Conservation (phyloP, 2,329 filamentous ascomycete species). For the Sordariomycetes sp. region DNA sequence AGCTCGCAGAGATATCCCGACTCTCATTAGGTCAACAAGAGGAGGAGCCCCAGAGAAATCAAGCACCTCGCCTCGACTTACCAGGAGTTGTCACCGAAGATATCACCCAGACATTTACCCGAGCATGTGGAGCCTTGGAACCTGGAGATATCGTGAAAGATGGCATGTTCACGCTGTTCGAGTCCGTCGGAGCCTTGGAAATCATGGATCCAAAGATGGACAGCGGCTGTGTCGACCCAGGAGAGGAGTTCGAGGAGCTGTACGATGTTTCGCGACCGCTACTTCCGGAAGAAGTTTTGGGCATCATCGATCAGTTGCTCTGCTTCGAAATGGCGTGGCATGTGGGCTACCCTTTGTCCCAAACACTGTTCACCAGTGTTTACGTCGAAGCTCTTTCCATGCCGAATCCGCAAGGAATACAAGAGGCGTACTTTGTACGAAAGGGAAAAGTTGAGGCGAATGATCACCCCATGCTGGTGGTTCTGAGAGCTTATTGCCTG, state of each 20-base stretch:
- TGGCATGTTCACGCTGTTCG: slow-evolving; percentile 88
- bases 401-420: slow-evolving; percentile 53
- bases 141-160: slow-evolving; percentile 87
- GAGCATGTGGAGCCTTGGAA: slow-evolving; percentile 56
- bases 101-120: slow-evolving; percentile 46
- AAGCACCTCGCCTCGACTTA: slow-evolving; percentile 29
- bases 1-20: slow-evolving; percentile 25
- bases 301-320: slow-evolving; percentile 88
- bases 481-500: slow-evolving; percentile 79
- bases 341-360: slow-evolving; percentile 87
- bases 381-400: slow-evolving; percentile 80
- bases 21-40: slow-evolving; percentile 29
- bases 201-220: slow-evolving; percentile 99
- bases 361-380: slow-evolving; percentile 87
- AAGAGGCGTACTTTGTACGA: slow-evolving; percentile 55
- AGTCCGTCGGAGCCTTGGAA: slow-evolving; percentile 86
- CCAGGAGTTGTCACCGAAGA: slow-evolving; percentile 46
- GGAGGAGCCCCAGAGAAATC: slow-evolving; percentile 19
- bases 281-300: slow-evolving; percentile 71
- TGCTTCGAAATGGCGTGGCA: slow-evolving; percentile 97
- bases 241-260: slow-evolving; percentile 73
- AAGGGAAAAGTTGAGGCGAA: slow-evolving; percentile 15
- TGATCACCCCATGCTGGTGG: slow-evolving; percentile 42
- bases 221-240: slow-evolving; percentile 71
- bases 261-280: slow-evolving; percentile 65